These are phyloP conservation scores for Kalaharituber pfeilii DNA, from an alignment of 2,329 filamentous ascomycete genomes.

Conservation along the genomic window DNA sequence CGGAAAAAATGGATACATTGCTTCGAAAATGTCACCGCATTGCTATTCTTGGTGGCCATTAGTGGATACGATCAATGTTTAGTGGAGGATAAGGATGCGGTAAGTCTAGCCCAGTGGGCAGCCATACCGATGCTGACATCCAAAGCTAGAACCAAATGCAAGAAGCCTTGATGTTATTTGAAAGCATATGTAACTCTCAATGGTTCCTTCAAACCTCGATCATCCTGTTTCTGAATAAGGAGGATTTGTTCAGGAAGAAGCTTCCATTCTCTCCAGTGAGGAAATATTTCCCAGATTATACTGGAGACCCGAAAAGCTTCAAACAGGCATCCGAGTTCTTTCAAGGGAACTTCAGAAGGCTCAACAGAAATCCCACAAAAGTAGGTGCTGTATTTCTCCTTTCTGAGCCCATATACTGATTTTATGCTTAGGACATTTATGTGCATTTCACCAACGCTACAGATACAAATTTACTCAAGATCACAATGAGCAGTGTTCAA, in stretches of 20 bases:
- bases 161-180: conserved; percentile 72
- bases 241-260: conserved; percentile 69
- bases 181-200: conserved; percentile 69
- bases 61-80: conserved; percentile 93
- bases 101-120: conserved; percentile 34
- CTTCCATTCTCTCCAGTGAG: conserved; percentile 52
- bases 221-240: conserved; percentile 76
- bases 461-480: conserved; percentile 59
- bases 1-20: conserved; percentile 97
- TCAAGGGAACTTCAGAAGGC: conserved; percentile 58
- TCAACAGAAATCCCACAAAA: conserved; percentile 46
- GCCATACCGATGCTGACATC: not conserved
- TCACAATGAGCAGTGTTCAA: conserved; percentile 71
- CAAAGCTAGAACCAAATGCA: conserved; percentile 69
- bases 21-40: conserved; percentile 82
- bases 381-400: conserved; percentile 2
- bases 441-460: conserved; percentile 43
- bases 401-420: not conserved
- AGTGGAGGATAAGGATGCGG: conserved; percentile 89
- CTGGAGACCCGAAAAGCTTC: conserved; percentile 51
- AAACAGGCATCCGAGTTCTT: conserved; percentile 66
- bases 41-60: conserved; percentile 86
- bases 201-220: conserved; percentile 71
- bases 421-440: conserved; percentile 33
- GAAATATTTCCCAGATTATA: conserved; percentile 63